phyloP scores from a whole-genome alignment of 257 asterid genomes.

The Plectranthus barbatus region DNA sequence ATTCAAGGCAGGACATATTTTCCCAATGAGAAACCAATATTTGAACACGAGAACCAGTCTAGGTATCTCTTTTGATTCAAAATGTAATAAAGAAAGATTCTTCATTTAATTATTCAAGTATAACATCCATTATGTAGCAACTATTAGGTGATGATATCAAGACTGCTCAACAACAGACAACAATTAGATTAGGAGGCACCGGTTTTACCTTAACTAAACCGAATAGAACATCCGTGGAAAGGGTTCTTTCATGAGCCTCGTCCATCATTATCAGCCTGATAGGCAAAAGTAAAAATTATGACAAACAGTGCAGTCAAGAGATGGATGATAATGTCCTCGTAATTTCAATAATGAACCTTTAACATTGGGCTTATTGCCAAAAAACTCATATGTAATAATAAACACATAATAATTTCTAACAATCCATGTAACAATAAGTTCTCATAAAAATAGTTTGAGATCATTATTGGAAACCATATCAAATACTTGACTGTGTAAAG shows the following conservation, averaged over 20 bases:
- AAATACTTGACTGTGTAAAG: too few species aligned
- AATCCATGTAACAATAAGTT: too few species aligned
- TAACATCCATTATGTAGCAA: not conserved
- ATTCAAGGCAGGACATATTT: not conserved
- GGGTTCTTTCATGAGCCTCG: conserved; percentile 94
- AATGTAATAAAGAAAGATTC: not conserved
- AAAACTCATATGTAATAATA: too few species aligned
- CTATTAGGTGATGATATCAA: not conserved
- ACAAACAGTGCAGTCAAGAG: too few species aligned
- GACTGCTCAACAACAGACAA: not conserved
- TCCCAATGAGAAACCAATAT: not conserved
- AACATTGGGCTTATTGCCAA: too few species aligned
- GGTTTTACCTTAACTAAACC: conserved; percentile 76
- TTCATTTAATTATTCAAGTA: not conserved
- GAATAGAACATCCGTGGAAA: conserved; percentile 84
- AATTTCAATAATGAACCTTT: too few species aligned
- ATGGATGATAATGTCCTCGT: too few species aligned
- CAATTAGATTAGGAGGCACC: not conserved
- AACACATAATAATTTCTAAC: too few species aligned
- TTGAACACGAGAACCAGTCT: not conserved
- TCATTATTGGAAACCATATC: too few species aligned
- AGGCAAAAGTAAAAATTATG: too few species aligned
- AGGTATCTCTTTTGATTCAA: not conserved
- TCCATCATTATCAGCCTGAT: conserved; percentile 92
- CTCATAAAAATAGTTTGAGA: too few species aligned